Conservation (phyloP, 225 moss, liverwort and hornwort genomes). For the Ulota crispa region DNA sequence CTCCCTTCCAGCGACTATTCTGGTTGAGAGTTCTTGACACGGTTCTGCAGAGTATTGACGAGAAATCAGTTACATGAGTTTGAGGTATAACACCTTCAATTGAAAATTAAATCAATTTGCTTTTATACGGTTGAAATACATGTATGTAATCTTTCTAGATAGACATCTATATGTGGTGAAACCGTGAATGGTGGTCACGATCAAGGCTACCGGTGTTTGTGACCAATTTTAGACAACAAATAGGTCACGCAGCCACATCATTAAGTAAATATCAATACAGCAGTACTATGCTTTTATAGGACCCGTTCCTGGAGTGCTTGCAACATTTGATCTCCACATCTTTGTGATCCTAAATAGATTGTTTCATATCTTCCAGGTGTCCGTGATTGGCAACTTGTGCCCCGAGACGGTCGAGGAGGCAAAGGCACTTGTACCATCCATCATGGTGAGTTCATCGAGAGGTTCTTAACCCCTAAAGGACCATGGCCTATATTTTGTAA, state of each 20-base stretch:
- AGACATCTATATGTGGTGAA: neutral
- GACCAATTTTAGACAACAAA: neutral
- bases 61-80: constrained; percentile 94
- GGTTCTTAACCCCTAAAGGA: too few species aligned
- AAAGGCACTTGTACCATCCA: constrained; percentile 92
- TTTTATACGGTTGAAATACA: neutral
- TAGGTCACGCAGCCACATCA: neutral
- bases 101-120: neutral
- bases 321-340: neutral
- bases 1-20: constrained; percentile 12
- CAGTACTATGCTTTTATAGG: neutral
- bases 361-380: constrained; percentile 35
- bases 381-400: constrained; percentile 92
- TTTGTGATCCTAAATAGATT: neutral
- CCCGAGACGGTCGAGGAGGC: constrained; percentile 99
- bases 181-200: neutral
- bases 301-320: constrained; percentile 1
- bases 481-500: too few species aligned
- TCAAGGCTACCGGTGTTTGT: neutral
- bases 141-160: neutral
- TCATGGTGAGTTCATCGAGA: constrained; percentile 40
- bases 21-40: constrained; percentile 32
- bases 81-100: constrained; percentile 55
- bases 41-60: constrained; percentile 54
- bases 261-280: neutral